Percentiles rank a stretch among this genome's conserved stretches.
Evolutionary conservation across 371 early-diverging fungal genomes (phyloP).

Genomic region (Haplosporangium sp.): DNA sequence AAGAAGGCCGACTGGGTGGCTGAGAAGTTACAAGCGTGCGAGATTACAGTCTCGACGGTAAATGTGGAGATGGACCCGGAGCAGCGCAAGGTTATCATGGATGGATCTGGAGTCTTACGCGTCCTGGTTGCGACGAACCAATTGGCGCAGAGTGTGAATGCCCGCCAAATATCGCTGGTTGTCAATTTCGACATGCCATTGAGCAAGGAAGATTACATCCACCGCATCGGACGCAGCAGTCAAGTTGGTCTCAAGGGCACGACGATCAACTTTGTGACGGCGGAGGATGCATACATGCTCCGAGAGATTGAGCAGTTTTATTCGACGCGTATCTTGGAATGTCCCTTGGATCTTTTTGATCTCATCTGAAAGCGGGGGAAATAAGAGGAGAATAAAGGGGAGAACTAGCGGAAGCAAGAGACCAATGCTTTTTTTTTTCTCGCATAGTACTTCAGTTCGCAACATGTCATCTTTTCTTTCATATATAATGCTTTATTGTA

Average conservation of each 20-base stretch:
- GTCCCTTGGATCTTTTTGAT: slow-evolving; percentile 93
- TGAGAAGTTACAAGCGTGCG: slow-evolving; percentile 81
- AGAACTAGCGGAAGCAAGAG: not conserved
- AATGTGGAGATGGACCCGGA: slow-evolving; percentile 97
- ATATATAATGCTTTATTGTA: too few relatives aligned
- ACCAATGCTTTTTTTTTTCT: too few relatives aligned
- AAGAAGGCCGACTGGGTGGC: slow-evolving; percentile 94
- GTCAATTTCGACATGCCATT: slow-evolving; percentile 98
- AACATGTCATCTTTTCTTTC: too few relatives aligned
- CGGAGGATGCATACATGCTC: slow-evolving; percentile 93
- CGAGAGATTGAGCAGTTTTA: slow-evolving; percentile 96
- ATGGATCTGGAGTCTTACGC: slow-evolving; percentile 92
- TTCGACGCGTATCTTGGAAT: slow-evolving; percentile 96
- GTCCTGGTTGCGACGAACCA: slow-evolving; percentile 99
- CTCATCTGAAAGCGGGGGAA: slow-evolving; percentile 66
- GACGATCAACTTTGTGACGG: slow-evolving; percentile 98
- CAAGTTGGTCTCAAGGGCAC: slow-evolving; percentile 99
- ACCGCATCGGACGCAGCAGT: slow-evolving; percentile 99
- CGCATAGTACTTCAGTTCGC: too few relatives aligned
- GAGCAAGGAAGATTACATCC: slow-evolving; percentile 97
- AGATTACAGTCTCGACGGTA: slow-evolving; percentile 96
- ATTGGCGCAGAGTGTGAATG: slow-evolving; percentile 99
- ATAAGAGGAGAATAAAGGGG: not conserved
- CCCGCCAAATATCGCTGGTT: slow-evolving; percentile 98
- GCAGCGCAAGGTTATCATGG: slow-evolving; percentile 97